Evolutionary conservation across 768 basidiomycete genomes (phyloP).

Genomic region (Terana coerulea): DNA sequence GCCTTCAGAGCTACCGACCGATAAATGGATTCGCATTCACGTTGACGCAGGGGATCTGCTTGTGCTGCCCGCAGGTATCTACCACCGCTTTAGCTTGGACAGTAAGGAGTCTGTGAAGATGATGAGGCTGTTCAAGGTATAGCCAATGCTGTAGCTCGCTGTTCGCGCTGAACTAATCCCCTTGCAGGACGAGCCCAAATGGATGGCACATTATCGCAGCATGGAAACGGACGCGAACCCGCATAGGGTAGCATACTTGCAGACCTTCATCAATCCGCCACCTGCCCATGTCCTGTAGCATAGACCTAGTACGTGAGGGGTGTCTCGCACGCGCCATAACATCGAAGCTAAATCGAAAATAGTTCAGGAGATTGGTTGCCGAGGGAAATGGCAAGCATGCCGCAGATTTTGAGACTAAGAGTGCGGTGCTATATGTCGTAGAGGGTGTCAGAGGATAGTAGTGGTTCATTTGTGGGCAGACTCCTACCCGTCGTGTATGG

Average conservation of each 20-base stretch:
- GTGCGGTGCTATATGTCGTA: no score
- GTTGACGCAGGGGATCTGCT: constrained; percentile 78
- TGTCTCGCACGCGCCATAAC: no score
- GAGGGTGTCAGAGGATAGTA: no score
- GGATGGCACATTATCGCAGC: constrained; percentile 73
- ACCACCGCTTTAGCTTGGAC: constrained; percentile 93
- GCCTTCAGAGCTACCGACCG: constrained; percentile 54
- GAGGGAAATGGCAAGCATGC: no score
- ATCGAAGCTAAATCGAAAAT: no score
- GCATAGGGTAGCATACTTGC: constrained; percentile 59
- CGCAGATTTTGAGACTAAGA: no score
- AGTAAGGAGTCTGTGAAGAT: constrained; percentile 68
- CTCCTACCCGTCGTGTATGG: no score
- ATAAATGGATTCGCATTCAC: constrained; percentile 80
- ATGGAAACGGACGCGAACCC: constrained; percentile 59
- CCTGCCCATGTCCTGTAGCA: no score
- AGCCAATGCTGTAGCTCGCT: no score
- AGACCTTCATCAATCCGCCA: constrained; percentile 34
- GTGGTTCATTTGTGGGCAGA: no score
- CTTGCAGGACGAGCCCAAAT: constrained; percentile 86
- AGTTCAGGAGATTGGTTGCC: no score
- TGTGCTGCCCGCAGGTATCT: constrained; percentile 86
- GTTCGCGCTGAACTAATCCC: not conserved
- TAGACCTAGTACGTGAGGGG: no score
- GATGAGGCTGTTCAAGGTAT: constrained; percentile 83